Evolutionary conservation across 495 filamentous ascomycete species (phyloP).

Genomic region (Astrothelium subdiscretum): DNA sequence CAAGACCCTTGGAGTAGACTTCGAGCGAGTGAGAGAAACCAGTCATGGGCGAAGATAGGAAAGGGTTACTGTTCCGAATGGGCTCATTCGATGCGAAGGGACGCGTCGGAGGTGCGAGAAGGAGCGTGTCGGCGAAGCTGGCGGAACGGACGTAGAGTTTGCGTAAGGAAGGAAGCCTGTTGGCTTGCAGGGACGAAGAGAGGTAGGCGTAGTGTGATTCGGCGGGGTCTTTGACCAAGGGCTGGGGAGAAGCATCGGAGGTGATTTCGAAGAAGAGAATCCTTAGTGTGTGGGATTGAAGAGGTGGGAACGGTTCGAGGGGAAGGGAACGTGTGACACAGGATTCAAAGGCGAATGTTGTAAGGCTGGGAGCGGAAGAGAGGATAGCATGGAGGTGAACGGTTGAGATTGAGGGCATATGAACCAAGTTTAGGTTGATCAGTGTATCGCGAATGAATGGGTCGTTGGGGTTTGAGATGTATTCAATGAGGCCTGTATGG

Average conservation of each 20-base stretch:
- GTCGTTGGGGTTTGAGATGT: slow-evolving; percentile 43
- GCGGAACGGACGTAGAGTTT: slow-evolving; percentile 78
- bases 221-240: slow-evolving; percentile 44
- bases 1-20: slow-evolving; percentile 76
- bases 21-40: slow-evolving; percentile 54
- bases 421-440: slow-evolving; percentile 47
- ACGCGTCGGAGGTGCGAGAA: slow-evolving; percentile 46
- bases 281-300: slow-evolving; percentile 54
- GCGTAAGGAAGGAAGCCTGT: slow-evolving; percentile 56
- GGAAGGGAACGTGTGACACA: slow-evolving; percentile 57
- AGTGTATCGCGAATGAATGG: slow-evolving; percentile 36
- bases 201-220: slow-evolving; percentile 77
- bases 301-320: slow-evolving; percentile 43
- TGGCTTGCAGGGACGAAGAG: slow-evolving; percentile 64
- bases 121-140: slow-evolving; percentile 62
- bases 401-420: neutral
- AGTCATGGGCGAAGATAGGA: slow-evolving; percentile 13
- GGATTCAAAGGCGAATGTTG: slow-evolving; percentile 53
- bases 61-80: slow-evolving; percentile 17
- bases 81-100: slow-evolving; percentile 29
- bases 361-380: slow-evolving; percentile 46
- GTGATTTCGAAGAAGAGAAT: slow-evolving; percentile 76
- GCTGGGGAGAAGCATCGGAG: slow-evolving; percentile 41
- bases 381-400: slow-evolving; percentile 54
- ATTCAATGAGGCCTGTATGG: slow-evolving; percentile 50